phyloP scores from a whole-genome alignment of 2,329 filamentous ascomycete species.

The Monosporascus sp. region DNA sequence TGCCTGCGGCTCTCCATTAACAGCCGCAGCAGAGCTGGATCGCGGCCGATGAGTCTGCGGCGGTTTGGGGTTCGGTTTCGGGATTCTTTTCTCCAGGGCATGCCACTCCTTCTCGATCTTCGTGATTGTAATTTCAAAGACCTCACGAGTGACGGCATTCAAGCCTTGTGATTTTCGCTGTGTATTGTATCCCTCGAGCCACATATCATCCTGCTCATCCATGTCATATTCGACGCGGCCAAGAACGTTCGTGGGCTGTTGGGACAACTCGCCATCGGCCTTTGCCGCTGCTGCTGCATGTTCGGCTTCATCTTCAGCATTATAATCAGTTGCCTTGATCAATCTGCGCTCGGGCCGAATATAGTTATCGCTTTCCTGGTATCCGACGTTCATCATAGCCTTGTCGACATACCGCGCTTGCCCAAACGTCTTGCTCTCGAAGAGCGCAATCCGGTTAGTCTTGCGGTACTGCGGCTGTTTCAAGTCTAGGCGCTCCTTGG shows the following conservation, averaged over 20 bases:
- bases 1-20: constrained; percentile 83
- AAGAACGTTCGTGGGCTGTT: constrained; percentile 45
- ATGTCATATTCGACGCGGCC: constrained; percentile 97
- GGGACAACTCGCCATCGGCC: constrained; percentile 51
- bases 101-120: constrained; percentile 99
- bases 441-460: constrained; percentile 72
- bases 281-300: constrained; percentile 37
- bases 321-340: constrained; percentile 57
- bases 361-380: constrained; percentile 91
- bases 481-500: constrained; percentile 73
- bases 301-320: constrained; percentile 55
- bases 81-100: constrained; percentile 89
- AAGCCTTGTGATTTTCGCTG: constrained; percentile 69
- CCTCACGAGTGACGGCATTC: constrained; percentile 81
- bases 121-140: constrained; percentile 97
- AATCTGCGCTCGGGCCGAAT: constrained; percentile 69
- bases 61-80: constrained; percentile 93
- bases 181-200: constrained; percentile 79
- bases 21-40: constrained; percentile 89
- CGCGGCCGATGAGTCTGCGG: constrained; percentile 89
- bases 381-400: constrained; percentile 92
- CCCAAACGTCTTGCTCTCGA: constrained; percentile 79
- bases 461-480: constrained; percentile 70
- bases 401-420: constrained; percentile 92
- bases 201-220: constrained; percentile 98